phyloP scores from a whole-genome alignment of 805 yeast species.

The Wickerhamiella occidentalis region DNA sequence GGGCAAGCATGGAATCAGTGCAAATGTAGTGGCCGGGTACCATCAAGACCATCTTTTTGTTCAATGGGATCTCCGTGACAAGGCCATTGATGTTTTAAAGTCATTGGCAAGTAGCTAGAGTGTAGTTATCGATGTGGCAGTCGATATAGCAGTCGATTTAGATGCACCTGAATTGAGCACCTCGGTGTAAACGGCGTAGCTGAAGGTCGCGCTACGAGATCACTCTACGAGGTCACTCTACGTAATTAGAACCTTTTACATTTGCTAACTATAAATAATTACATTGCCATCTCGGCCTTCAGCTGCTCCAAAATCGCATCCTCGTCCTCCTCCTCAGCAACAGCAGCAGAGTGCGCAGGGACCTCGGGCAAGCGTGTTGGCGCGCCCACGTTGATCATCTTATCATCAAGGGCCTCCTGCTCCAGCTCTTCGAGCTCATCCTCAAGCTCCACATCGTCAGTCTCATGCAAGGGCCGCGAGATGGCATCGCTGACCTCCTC shows the following conservation, averaged over 20 bases:
- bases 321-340: conserved; percentile 31
- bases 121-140: no score
- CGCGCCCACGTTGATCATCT: conserved; percentile 38
- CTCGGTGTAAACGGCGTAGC: not conserved
- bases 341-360: conserved; percentile 15
- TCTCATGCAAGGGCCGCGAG: conserved; percentile 82
- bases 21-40: conserved; percentile 4
- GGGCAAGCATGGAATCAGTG: not conserved
- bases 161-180: no score
- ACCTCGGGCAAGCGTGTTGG: conserved; percentile 29
- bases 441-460: conserved; percentile 79
- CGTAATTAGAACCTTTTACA: no score
- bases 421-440: conserved; percentile 84
- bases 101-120: not conserved
- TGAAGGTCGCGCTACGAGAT: no score
- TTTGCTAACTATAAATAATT: conserved; percentile 8
- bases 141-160: no score
- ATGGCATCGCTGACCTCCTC: conserved; percentile 95
- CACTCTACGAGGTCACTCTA: no score
- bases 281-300: conserved; percentile 36
- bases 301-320: conserved; percentile 34
- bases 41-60: not conserved
- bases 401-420: conserved; percentile 61
- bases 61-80: not conserved
- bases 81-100: not conserved